Conservation (phyloP, 2,329 filamentous ascomycete genomes). For the Xylariaceae sp. region DNA sequence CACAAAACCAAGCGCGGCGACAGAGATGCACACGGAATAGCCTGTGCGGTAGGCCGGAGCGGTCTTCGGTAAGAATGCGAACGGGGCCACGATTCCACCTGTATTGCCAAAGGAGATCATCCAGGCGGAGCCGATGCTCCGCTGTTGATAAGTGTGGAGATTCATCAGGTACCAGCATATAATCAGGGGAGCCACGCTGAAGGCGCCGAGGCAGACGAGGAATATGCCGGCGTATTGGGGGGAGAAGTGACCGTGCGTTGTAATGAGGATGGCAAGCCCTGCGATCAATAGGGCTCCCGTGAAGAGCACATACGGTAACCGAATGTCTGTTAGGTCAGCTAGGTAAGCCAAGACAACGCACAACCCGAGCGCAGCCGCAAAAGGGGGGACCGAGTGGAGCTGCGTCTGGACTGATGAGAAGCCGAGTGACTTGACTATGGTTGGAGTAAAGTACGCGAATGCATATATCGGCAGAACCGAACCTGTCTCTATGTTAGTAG, state of each 20-base stretch:
- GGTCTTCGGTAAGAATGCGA: slow-evolving; percentile 24
- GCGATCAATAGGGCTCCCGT: slow-evolving; percentile 19
- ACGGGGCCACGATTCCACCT: slow-evolving; percentile 30
- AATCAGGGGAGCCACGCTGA: slow-evolving; percentile 22
- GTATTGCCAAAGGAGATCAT: slow-evolving; percentile 30
- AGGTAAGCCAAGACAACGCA: slow-evolving; percentile 3
- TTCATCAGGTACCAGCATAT: slow-evolving; percentile 39
- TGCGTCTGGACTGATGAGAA: slow-evolving; percentile 7
- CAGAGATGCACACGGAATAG: slow-evolving; percentile 11
- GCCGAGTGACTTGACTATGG: slow-evolving; percentile 8
- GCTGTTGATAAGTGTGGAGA: slow-evolving; percentile 30
- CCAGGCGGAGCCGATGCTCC: slow-evolving; percentile 28
- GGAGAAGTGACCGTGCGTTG: slow-evolving; percentile 22
- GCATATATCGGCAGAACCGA: slow-evolving; percentile 1
- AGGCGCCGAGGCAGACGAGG: slow-evolving; percentile 35
- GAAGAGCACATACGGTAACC: slow-evolving; percentile 23
- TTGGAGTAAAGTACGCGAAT: slow-evolving; percentile 8
- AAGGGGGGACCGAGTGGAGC: slow-evolving; percentile 8
- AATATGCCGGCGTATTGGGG: slow-evolving; percentile 36
- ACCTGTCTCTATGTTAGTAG: no score
- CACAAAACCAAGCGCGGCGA: not conserved
- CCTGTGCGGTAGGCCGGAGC: slow-evolving; percentile 26
- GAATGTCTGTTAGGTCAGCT: slow-evolving; percentile 9
- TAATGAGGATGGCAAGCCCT: slow-evolving; percentile 26
- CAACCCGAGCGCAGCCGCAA: slow-evolving; percentile 4